These are phyloP conservation scores for Orobanche coerulescens DNA, from an alignment of 257 asterid genomes.

Conservation along the genomic window DNA sequence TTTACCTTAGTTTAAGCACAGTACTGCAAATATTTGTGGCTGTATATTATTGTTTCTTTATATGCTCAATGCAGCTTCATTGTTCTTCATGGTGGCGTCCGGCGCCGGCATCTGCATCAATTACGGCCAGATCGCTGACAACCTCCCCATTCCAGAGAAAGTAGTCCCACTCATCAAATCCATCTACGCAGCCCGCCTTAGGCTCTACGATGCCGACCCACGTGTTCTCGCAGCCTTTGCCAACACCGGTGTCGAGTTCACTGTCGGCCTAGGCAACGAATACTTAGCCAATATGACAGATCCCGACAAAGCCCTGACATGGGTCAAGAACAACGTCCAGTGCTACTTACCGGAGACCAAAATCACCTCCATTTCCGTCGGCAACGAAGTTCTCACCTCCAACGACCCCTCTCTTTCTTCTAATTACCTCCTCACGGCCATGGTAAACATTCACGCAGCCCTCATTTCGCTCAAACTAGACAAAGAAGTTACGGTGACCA, in stretches of 20 bases:
- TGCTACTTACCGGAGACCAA: constrained; percentile 58
- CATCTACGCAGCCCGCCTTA: constrained; percentile 56
- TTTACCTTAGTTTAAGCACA: too few species aligned
- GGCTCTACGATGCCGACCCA: constrained; percentile 82
- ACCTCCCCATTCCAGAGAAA: constrained; percentile 62
- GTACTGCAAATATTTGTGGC: too few species aligned
- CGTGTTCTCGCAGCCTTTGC: constrained; percentile 70
- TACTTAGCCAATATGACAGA: constrained; percentile 47
- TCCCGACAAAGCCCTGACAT: constrained; percentile 42
- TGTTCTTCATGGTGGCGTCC: constrained; percentile 27
- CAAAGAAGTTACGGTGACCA: constrained; percentile 52
- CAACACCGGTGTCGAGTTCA: constrained; percentile 68
- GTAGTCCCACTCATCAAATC: constrained; percentile 63
- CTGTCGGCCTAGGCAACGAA: constrained; percentile 63
- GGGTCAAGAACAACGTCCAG: constrained; percentile 65
- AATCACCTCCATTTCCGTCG: constrained; percentile 68
- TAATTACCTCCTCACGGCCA: constrained; percentile 61
- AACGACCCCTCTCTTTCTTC: constrained; percentile 55
- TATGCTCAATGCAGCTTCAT: constrained; percentile 13
- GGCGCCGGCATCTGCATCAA: constrained; percentile 44
- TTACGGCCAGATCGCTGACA: constrained; percentile 82
- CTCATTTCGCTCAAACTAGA: constrained; percentile 50
- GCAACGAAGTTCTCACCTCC: constrained; percentile 64
- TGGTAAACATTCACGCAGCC: constrained; percentile 60
- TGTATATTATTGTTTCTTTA: not conserved